Base-by-base conservation (phyloP, 352 stramenopile genomes). In the Phytophthora pluvialis region DNA sequence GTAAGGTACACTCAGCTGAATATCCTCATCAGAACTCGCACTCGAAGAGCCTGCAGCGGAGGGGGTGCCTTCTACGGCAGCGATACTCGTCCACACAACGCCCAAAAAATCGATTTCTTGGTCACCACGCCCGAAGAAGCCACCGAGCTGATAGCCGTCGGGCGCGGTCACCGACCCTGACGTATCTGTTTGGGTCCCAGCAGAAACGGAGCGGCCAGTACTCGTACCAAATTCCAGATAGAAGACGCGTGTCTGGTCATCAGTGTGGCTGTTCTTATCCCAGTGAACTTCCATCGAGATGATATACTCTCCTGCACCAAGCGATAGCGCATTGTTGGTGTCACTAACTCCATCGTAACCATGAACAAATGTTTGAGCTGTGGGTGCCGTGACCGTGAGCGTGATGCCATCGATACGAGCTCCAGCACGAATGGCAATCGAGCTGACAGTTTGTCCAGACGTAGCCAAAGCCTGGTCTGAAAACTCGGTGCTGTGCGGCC, bases 51-150 rank as follows among this genome's bases (percentile, higher is more conserved):
- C 28, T 5, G 45, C 11, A 16, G 26, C 45, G 7, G 31, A 18
- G 18, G 53, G 12, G 16, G 16, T 15, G 32, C 60, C 38, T 32
- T 52, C 42, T 3, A 65, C 16, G 5, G 16, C 13, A 3, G 48
- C 42, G 39, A 65, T 59, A 35, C 57, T 65, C 25, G 57, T 51
- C 57, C 57, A 65, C 7, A 65, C 36, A 21, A 43, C 48, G 21
- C 58, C 58, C 15, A 66, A 8, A 32, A 49, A 31, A 18, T 66
- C 58, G 35, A 66, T 53, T 21, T 66, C 48, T 10, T 60, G 26
- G 1, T 45, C 58, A 21, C 42, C 47, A 32, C 39, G 47, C 33
- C 58, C 58, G 12, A 54, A 51, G 36, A 66, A 66, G 8, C 48
- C 48, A 12, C 58, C 44, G 4, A 66, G 28, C 28, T 66, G 48